Conservation (phyloP, 2,329 filamentous ascomycete genomes). For the Colletotrichum abscissum region DNA sequence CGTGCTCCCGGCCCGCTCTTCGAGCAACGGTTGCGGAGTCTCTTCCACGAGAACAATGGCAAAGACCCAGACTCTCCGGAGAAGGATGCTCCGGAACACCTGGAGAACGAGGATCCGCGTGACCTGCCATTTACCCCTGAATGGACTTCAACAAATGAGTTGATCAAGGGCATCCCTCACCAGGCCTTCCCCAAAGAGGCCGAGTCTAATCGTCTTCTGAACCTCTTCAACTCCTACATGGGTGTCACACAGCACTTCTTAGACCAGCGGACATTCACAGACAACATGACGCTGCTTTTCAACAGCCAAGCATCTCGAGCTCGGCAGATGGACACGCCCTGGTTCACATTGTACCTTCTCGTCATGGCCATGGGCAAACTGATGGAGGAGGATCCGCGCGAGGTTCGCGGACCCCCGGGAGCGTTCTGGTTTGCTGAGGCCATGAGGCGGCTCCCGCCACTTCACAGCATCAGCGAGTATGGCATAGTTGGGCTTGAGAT, state of each 20-base stretch:
- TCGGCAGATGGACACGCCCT: constrained; percentile 38
- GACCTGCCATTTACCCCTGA: constrained; percentile 28
- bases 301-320: constrained; percentile 36
- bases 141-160: constrained; percentile 30
- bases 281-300: constrained; percentile 41
- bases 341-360: constrained; percentile 43
- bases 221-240: constrained; percentile 40
- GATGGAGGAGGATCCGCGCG: constrained; percentile 38
- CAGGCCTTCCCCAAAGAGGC: constrained; percentile 32
- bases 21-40: constrained; percentile 19
- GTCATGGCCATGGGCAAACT: constrained; percentile 45
- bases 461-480: constrained; percentile 40
- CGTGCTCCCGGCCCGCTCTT: constrained; percentile 27
- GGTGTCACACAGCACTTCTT: constrained; percentile 44
- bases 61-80: constrained; percentile 26
- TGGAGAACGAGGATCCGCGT: constrained; percentile 10
- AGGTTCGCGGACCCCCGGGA: constrained; percentile 37
- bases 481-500: constrained; percentile 43
- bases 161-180: constrained; percentile 29
- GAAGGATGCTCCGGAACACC: constrained; percentile 3
- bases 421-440: constrained; percentile 42
- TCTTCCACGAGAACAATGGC: constrained; percentile 28
- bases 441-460: constrained; percentile 40
- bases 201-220: constrained; percentile 39
- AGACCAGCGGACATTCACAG: constrained; percentile 41